Conservation (phyloP, 2,329 filamentous ascomycete genomes). For the Neofusicoccum sp. region DNA sequence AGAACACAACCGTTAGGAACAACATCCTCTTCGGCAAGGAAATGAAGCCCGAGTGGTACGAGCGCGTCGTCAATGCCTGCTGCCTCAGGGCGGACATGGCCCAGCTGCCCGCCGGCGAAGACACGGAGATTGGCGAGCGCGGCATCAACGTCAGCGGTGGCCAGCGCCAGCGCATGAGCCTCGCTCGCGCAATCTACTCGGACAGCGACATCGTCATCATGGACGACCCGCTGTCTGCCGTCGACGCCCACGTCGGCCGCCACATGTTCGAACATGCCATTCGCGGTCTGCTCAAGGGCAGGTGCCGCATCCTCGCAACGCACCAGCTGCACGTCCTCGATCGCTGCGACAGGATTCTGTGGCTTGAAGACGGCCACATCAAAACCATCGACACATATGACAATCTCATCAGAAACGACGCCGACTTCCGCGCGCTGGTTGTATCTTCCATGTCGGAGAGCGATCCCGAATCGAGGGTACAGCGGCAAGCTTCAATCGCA, state of each 20-base stretch:
- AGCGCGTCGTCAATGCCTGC: slow-evolving; percentile 71
- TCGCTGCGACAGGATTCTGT: not conserved
- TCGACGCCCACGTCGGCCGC: slow-evolving; percentile 55
- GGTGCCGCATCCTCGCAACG: slow-evolving; percentile 2
- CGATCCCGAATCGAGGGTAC: no score
- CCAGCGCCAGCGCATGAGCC: slow-evolving; percentile 70
- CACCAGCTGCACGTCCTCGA: not conserved
- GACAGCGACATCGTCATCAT: slow-evolving; percentile 72
- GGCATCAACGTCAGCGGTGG: slow-evolving; percentile 87
- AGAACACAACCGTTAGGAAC: slow-evolving; percentile 75
- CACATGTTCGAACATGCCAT: slow-evolving; percentile 17
- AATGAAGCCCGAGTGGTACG: slow-evolving; percentile 68
- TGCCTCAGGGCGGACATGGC: slow-evolving; percentile 76
- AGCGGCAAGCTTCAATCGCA: not conserved
- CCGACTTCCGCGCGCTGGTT: not conserved
- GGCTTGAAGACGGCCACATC: not conserved
- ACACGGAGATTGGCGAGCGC: slow-evolving; percentile 82
- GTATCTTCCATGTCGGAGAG: not conserved
- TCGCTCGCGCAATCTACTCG: slow-evolving; percentile 78
- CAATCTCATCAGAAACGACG: not conserved
- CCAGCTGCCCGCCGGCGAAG: slow-evolving; percentile 77
- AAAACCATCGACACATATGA: not conserved
- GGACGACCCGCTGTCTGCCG: slow-evolving; percentile 76
- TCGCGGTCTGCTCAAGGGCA: not conserved
- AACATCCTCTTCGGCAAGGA: slow-evolving; percentile 83